phyloP scores from a whole-genome alignment of 2,329 filamentous ascomycete species.

The Lachnellula cervina region DNA sequence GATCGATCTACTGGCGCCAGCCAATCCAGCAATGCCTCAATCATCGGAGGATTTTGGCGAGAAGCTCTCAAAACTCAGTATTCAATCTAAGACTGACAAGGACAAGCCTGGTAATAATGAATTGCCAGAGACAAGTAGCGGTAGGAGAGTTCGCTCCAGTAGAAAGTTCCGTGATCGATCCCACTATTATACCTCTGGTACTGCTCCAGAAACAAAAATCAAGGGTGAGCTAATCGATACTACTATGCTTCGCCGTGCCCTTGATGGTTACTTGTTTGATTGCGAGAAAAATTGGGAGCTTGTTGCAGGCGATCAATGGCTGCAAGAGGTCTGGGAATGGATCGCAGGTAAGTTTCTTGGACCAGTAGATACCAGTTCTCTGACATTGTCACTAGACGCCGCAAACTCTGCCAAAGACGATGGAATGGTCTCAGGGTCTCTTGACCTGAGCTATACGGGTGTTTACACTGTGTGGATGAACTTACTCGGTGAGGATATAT shows the following conservation, averaged over 20 bases:
- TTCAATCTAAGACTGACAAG: background rate
- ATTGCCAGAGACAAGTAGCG: background rate
- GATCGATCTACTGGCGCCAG: conserved; percentile 15
- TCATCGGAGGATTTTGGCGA: conserved; percentile 6
- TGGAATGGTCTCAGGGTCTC: conserved; percentile 63
- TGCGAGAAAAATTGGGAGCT: conserved; percentile 60
- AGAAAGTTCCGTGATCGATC: conserved; percentile 50
- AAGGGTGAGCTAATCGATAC: conserved; percentile 37
- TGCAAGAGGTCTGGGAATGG: conserved; percentile 77
- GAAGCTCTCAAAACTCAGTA: conserved; percentile 11
- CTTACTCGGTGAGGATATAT: conserved; percentile 49
- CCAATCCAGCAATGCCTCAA: conserved; percentile 1
- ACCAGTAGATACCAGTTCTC: background rate
- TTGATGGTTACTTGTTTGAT: conserved; percentile 60
- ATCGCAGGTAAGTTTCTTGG: conserved; percentile 52
- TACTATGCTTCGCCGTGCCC: conserved; percentile 54
- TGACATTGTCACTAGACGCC: conserved; percentile 41
- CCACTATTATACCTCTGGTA: conserved; percentile 39
- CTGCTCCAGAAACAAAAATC: conserved; percentile 10
- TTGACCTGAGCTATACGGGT: conserved; percentile 74
- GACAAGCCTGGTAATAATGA: background rate
- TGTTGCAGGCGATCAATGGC: conserved; percentile 66
- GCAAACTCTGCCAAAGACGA: conserved; percentile 59
- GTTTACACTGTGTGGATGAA: conserved; percentile 69
- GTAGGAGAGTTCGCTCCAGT: conserved; percentile 38